Percentiles rank a stretch among this genome's conserved stretches.
phyloP scores from a whole-genome alignment of 2,329 filamentous ascomycete genomes.

The Colletotrichum trifolii region DNA sequence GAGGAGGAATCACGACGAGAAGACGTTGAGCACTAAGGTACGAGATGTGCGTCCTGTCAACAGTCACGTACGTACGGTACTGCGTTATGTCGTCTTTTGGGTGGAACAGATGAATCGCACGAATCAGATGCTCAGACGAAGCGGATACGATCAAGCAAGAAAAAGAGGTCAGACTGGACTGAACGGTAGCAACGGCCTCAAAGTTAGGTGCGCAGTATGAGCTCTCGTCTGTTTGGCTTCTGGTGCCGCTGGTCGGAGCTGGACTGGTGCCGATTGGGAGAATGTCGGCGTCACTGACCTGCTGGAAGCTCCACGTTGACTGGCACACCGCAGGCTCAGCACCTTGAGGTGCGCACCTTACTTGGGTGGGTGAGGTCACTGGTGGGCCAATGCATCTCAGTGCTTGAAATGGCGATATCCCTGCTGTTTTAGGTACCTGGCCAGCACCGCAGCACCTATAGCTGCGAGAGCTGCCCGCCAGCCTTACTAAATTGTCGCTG shows the following conservation, averaged over 20 bases:
- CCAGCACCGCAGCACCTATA: background rate
- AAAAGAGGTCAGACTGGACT: background rate
- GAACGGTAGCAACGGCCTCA: background rate
- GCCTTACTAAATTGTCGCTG: too few species aligned
- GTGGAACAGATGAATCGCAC: constrained; percentile 9
- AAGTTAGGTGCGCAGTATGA: background rate
- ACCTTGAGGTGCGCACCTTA: too few species aligned
- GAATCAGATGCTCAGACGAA: constrained; percentile 19
- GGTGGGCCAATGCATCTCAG: constrained; percentile 19
- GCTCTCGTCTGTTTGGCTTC: background rate
- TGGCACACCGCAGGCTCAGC: background rate
- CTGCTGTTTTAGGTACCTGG: background rate
- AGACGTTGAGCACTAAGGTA: background rate
- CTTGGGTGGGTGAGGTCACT: constrained; percentile 32
- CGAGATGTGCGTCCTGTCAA: background rate
- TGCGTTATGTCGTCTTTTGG: background rate
- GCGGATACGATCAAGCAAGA: constrained; percentile 19
- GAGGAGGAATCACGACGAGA: background rate
- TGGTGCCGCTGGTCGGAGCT: constrained; percentile 10
- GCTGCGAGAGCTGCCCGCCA: too few species aligned
- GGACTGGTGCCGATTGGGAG: constrained; percentile 7
- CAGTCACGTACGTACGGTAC: background rate
- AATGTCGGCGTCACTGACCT: constrained; percentile 26
- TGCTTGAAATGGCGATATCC: too few species aligned
- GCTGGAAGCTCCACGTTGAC: constrained; percentile 18